These are phyloP conservation scores for Annulohypoxylon moriforme DNA, from an alignment of 495 filamentous ascomycete species.

Conservation along the genomic window DNA sequence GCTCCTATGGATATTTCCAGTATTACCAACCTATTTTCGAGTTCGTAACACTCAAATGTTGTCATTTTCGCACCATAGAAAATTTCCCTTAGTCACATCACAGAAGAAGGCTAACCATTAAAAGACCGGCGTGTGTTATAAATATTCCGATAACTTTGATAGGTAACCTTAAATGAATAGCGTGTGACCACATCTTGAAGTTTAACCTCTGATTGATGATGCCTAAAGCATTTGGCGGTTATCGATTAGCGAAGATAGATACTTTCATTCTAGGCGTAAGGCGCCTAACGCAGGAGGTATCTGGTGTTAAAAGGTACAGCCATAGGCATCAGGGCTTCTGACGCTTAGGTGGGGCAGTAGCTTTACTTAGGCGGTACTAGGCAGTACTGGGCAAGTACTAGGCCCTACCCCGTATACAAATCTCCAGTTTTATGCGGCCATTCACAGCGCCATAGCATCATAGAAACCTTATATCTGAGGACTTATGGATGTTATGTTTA, in stretches of 20 bases:
- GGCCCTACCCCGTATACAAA: slow-evolving; percentile 13
- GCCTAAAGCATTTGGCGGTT: neutral
- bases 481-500: neutral
- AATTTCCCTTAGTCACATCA: neutral
- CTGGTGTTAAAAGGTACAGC: neutral
- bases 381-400: neutral
- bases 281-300: slow-evolving; percentile 8
- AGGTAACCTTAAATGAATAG: neutral
- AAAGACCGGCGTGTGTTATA: neutral
- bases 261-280: slow-evolving; percentile 2
- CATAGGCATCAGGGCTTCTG: slow-evolving; percentile 3
- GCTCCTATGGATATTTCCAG: neutral
- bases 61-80: neutral
- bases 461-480: slow-evolving; percentile 10
- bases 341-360: slow-evolving; percentile 21
- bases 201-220: neutral
- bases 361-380: slow-evolving; percentile 16
- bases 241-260: neutral
- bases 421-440: slow-evolving; percentile 14
- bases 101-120: neutral
- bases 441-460: slow-evolving; percentile 35
- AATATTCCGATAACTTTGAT: neutral
- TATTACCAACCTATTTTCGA: neutral
- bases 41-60: neutral
- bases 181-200: neutral